Conservation (phyloP, 2,329 filamentous ascomycete genomes). For the Talaromyces sp. region DNA sequence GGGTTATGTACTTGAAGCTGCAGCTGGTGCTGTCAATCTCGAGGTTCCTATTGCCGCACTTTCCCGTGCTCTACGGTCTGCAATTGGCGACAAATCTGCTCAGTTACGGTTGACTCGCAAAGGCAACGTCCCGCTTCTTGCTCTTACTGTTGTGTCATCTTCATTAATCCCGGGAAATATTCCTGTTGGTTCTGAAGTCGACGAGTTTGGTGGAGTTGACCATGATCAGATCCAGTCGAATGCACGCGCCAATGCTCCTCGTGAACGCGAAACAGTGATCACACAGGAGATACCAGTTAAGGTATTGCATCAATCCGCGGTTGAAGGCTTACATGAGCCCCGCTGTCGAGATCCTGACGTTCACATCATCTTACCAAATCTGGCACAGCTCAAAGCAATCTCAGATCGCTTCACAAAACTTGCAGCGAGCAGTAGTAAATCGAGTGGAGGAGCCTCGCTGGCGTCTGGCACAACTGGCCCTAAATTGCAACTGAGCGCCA, state of each 20-base stretch:
- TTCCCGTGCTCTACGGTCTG: slow-evolving; percentile 87
- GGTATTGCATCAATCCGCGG: slow-evolving; percentile 74
- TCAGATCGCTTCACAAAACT: slow-evolving; percentile 94
- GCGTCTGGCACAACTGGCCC: slow-evolving; percentile 40
- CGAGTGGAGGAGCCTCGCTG: slow-evolving; percentile 27
- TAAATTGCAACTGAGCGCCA: slow-evolving; percentile 81
- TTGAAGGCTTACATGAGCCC: slow-evolving; percentile 93
- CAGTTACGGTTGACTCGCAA: slow-evolving; percentile 90
- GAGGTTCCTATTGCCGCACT: slow-evolving; percentile 87
- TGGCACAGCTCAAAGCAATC: slow-evolving; percentile 87
- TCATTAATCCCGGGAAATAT: slow-evolving; percentile 46
- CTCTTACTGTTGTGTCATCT: slow-evolving; percentile 77
- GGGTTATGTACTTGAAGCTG: slow-evolving; percentile 76
- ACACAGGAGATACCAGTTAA: slow-evolving; percentile 96
- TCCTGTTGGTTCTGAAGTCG: slow-evolving; percentile 52
- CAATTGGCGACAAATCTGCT: slow-evolving; percentile 73
- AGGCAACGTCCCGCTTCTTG: slow-evolving; percentile 78
- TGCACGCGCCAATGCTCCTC: slow-evolving; percentile 49
- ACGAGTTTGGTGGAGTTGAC: slow-evolving; percentile 29
- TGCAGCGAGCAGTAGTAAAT: slow-evolving; percentile 47
- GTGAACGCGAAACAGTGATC: slow-evolving; percentile 84
- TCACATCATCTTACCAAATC: slow-evolving; percentile 81
- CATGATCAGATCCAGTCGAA: slow-evolving; percentile 26
- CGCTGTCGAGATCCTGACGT: slow-evolving; percentile 87
- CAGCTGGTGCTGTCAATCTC: slow-evolving; percentile 91